Base-by-base conservation (phyloP, 2,329 filamentous ascomycete genomes). In the Coniochaeta prunicola region DNA sequence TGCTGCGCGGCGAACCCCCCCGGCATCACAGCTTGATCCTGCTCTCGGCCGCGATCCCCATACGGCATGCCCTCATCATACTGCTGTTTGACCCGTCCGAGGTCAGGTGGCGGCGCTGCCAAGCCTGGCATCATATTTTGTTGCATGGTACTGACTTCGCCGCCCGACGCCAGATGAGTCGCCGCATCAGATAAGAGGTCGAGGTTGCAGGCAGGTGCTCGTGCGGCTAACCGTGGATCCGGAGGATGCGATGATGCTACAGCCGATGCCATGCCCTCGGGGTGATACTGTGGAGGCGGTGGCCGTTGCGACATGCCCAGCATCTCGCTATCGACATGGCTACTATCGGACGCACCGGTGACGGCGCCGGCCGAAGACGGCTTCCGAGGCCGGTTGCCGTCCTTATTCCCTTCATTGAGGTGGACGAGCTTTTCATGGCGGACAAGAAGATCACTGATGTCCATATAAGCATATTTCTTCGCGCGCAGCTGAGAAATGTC, bases 341-440 rank as follows among this genome's bases (percentile, higher is more conserved):
- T 73, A 58, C 83, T 80, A 40, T 77, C 74, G 9, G 78, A 67
- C n/a, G 63, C 65, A 30, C 77, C 74, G 26, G 77, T 72, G 61
- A 76, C 78, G 53, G 70, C 68, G 58, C 71, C 73, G 58, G 73
- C 78, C 15, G 77, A 77, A 17, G 81, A 83, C n/a, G 76, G 69
- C 66, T 81, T 84, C 62, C 81, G 75, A 50, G 45, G 45, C 57
- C 80, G 75, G 65, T 66, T 73, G 62, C 73, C 77, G 66, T 85
- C 81, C 64, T 82, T 84, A 69, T 73, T 79, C 64, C 77, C 79
- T 70, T 85, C 81, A 72, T 82, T 85, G 68, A 84, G 77, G 68
- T 86, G 83, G 65, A 85, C 82, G 64, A 86, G 80, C 72, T 85
- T 86, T 73, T 85, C 81, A 72, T 86, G 83, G 63, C 83, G 78